Evolutionary conservation across 495 filamentous ascomycete genomes (phyloP), one percentile per base, ranked within the genome.

Genomic region (Hypoxylon lenormandii): DNA sequence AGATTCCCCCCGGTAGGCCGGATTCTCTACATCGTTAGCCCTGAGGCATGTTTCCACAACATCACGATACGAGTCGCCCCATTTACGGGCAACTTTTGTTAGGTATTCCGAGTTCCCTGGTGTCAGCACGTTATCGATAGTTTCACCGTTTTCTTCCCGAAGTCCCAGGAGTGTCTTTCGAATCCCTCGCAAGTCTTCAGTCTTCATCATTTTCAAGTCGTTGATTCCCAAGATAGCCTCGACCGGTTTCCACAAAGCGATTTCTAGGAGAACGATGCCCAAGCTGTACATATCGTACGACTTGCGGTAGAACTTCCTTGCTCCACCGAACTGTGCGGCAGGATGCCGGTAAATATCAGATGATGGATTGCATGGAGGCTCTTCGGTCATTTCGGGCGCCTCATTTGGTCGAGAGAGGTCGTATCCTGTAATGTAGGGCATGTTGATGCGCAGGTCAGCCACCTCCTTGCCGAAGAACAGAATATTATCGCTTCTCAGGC

Each of bases 381-480:
- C 78, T 46, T 83, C 82, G 1, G 84, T 86, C 79, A 81, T 78
- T 53, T 85, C 84, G 49, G 81, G 80, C 6, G 77, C 67, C 5
- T 76, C 72, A n/a, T 76, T 83, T 1, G 84, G 85, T n/a, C 85
- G 75, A 5, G 81, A 79, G 53, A 83, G 85, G 67, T 87, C 85
- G 60, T 86, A 87, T 6, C 85, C 85, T 0, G 80, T 80, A 19
- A 88, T 72, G 51, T 79, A 83, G 0, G 84, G 84, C 40, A 69
- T 68, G 6, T 50, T 40, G 52, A 65, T 28, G 21, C 5, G 47
- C n/a, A 12, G 12, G 10, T 28, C 12, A 6, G 19, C 16, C 10
- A 4, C 11, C 12, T 16, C 30, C 15, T 61, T 66, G 18, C 58
- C 61, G 63, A 87, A 78, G 72, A 88, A 86, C 12, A 87, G 53